Base-by-base conservation (phyloP, 2,329 filamentous ascomycete genomes). In the Karstenula rhodostoma region DNA sequence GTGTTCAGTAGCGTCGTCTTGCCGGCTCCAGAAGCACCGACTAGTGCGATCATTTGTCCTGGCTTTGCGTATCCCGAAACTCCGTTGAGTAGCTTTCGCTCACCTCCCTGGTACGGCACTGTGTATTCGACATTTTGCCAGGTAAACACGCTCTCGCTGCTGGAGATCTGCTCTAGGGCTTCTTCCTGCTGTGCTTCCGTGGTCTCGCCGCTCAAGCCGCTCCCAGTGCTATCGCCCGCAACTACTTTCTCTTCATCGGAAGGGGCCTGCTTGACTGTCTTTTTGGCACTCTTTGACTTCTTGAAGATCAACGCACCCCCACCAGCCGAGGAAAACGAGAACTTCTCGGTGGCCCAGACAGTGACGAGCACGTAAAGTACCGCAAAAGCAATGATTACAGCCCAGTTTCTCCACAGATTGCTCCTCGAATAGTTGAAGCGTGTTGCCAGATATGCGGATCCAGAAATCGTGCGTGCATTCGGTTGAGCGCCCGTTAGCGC, bases 1-100 rank as follows among this genome's bases (percentile, higher is more conserved):
- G 90, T 92, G 75, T 95, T 93, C 19, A 96, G 82, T 0, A 96
- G 80, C 0, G 92, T 95, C 0, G 91, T 94, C 79, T 96, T 96
- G 13, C 92, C 93, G 9, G 93, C 92, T 1, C 89, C 90, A 0
- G 89, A 92, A 1, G 90, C 90, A 56, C 93, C 93, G 83, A 95
- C 92, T 1, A 96, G 81, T 0, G 92, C 92, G 46, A 92, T 88
- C 85, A 96, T 89, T 19, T 90, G 79, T 19, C 92, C 92, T 0
- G 92, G 92, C 70, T 93, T 93, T 1, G 88, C 91, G 67, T 91
- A 94, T 1, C 92, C 92, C 59, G 84, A 89, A 60, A 95, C 86
- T 5, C 87, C 83, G 69, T 91, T 89, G 50, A 92, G 80, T 1
- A 92, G 81, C 72, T 87, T 85, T 40, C 86, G 83, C 54, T 87